phyloP scores from a whole-genome alignment of 2,329 filamentous ascomycete genomes.

The Penicillium sumatraense region DNA sequence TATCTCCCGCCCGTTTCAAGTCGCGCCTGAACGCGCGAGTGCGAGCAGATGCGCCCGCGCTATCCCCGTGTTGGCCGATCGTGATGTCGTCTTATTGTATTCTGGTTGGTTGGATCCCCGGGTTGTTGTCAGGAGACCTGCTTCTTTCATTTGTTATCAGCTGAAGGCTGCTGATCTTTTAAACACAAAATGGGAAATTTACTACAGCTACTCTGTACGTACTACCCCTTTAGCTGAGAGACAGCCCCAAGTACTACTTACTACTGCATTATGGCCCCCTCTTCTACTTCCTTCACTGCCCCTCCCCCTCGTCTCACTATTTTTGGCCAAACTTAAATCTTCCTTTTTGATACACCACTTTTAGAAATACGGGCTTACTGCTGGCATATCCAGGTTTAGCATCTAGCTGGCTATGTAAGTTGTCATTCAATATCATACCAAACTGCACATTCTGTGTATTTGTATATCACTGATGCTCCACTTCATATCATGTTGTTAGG shows the following conservation, averaged over 20 bases:
- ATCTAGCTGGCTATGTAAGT: too few relatives aligned
- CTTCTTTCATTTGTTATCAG: conserved; percentile 26
- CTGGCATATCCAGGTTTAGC: not conserved
- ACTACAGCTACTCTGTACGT: too few relatives aligned
- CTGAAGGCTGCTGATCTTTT: conserved; percentile 12
- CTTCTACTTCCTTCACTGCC: not conserved
- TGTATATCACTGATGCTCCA: too few relatives aligned
- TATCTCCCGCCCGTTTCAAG: conserved; percentile 17
- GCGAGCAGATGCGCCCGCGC: conserved; percentile 5
- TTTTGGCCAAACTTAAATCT: conserved; percentile 20
- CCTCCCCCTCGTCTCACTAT: conserved; percentile 9
- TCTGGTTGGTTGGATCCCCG: conserved; percentile 13
- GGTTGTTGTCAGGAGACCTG: conserved; percentile 25
- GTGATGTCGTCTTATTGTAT: conserved; percentile 7
- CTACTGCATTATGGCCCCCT: not conserved
- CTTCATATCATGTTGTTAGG: not conserved
- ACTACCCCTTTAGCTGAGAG: too few relatives aligned
- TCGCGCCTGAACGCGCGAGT: conserved; percentile 22
- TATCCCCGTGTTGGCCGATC: conserved; percentile 18
- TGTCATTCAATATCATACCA: too few relatives aligned
- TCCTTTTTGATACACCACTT: not conserved
- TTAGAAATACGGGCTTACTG: not conserved
- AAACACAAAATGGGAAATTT: too few relatives aligned
- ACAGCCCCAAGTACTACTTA: too few relatives aligned
- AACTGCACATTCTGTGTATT: too few relatives aligned